Evolutionary conservation across 1,284 basidiomycete species (phyloP).

Genomic region (Tylopilus sp.): DNA sequence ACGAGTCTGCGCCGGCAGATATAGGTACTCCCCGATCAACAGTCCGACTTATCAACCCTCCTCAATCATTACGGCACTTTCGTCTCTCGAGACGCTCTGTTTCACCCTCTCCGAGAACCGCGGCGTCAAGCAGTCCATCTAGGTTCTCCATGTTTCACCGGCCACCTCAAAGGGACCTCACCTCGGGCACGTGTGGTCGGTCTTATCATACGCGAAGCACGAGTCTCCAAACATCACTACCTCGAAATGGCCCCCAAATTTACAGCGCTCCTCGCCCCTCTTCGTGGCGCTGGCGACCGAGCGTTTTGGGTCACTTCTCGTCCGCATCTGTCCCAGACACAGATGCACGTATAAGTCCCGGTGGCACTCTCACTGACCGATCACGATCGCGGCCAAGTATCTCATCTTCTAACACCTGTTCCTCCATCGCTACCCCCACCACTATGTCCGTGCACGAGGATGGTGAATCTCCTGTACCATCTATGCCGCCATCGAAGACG

Average conservation of each 20-base stretch:
- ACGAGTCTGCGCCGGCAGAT: constrained; percentile 39
- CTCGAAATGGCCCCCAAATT: constrained; percentile 14
- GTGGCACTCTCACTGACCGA: constrained; percentile 42
- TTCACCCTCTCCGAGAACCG: constrained; percentile 35
- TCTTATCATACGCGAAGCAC: constrained; percentile 43
- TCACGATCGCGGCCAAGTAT: constrained; percentile 66
- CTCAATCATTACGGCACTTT: constrained; percentile 54
- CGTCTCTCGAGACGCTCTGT: constrained; percentile 49
- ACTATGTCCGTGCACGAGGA: constrained; percentile 32
- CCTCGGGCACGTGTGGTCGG: constrained; percentile 25
- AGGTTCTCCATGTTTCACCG: constrained; percentile 45
- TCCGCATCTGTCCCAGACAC: constrained; percentile 39
- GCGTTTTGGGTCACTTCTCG: constrained; percentile 57
- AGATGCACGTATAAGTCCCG: constrained; percentile 35
- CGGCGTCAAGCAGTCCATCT: constrained; percentile 37
- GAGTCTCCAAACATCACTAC: constrained; percentile 38
- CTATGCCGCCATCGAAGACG: constrained; percentile 43
- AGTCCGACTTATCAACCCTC: constrained; percentile 42
- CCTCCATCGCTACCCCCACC: constrained; percentile 44
- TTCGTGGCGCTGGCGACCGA: constrained; percentile 53
- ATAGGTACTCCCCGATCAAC: constrained; percentile 36
- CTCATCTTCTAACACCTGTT: constrained; percentile 59
- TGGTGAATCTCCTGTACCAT: constrained; percentile 34
- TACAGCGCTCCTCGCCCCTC: constrained; percentile 25
- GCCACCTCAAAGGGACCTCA: constrained; percentile 36